phyloP scores from a whole-genome alignment of 2,329 filamentous ascomycete genomes.

The Paraconiothyrium sp. region DNA sequence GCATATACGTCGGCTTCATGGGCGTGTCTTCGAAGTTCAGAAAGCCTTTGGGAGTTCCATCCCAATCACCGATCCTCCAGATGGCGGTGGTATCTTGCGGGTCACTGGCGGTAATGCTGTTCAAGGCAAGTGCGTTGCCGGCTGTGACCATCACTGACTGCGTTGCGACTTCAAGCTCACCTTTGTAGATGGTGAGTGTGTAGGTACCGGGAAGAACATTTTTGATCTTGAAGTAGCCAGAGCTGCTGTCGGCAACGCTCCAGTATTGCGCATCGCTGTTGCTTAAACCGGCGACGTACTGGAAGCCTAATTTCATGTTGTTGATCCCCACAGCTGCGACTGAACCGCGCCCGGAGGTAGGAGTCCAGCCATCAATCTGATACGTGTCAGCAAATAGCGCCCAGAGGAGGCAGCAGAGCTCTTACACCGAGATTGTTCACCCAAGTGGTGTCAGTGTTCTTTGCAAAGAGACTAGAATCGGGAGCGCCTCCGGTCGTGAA shows the following conservation, averaged over 20 bases:
- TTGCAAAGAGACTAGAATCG: slow-evolving; percentile 40
- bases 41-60: slow-evolving; percentile 67
- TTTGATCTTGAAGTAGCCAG: slow-evolving; percentile 63
- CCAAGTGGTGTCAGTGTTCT: slow-evolving; percentile 34
- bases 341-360: slow-evolving; percentile 28
- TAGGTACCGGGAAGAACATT: slow-evolving; percentile 71
- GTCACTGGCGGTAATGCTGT: slow-evolving; percentile 60
- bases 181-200: slow-evolving; percentile 69
- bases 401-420: not conserved
- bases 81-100: slow-evolving; percentile 60
- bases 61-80: slow-evolving; percentile 71
- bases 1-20: slow-evolving; percentile 56
- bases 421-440: slow-evolving; percentile 28
- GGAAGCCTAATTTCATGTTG: slow-evolving; percentile 52
- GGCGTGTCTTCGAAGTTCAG: slow-evolving; percentile 59
- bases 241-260: slow-evolving; percentile 42
- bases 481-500: slow-evolving; percentile 52
- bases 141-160: slow-evolving; percentile 55
- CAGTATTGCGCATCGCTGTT: slow-evolving; percentile 52
- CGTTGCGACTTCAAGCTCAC: slow-evolving; percentile 43
- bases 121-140: slow-evolving; percentile 56
- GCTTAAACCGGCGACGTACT: slow-evolving; percentile 51
- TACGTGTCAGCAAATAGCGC: not conserved
- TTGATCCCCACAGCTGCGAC: slow-evolving; percentile 37
- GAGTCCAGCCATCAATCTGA: slow-evolving; percentile 32